These are phyloP conservation scores for Cladosporium velox DNA, from an alignment of 2,329 filamentous ascomycete species.

Conservation along the genomic window DNA sequence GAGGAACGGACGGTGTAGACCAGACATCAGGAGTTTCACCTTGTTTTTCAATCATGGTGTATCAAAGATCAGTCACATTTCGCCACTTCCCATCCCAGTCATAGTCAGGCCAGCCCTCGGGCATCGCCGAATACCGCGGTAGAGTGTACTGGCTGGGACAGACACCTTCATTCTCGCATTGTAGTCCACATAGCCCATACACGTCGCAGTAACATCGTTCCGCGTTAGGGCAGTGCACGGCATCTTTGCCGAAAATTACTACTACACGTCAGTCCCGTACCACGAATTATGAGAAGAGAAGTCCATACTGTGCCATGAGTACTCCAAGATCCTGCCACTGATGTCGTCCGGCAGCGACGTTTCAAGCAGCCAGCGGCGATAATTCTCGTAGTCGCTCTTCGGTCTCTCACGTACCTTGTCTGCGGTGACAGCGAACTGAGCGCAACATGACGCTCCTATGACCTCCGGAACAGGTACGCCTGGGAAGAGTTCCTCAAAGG, in stretches of 20 bases:
- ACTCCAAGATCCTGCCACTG: slow-evolving; percentile 58
- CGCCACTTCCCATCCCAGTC: slow-evolving; percentile 52
- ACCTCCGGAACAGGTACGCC: slow-evolving; percentile 42
- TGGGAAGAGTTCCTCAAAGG: slow-evolving; percentile 54
- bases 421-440: slow-evolving; percentile 56
- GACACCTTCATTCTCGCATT: slow-evolving; percentile 44
- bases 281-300: too few relatives aligned
- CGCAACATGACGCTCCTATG: slow-evolving; percentile 56
- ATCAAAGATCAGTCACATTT: slow-evolving; percentile 10
- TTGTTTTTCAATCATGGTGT: not conserved
- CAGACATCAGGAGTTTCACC: not conserved
- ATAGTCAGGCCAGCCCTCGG: slow-evolving; percentile 61
- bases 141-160: slow-evolving; percentile 62
- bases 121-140: slow-evolving; percentile 59
- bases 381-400: slow-evolving; percentile 51
- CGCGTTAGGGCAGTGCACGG: slow-evolving; percentile 56
- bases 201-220: slow-evolving; percentile 67
- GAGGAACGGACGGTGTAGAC: not conserved
- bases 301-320: slow-evolving; percentile 61
- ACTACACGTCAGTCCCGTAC: not conserved
- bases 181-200: slow-evolving; percentile 61
- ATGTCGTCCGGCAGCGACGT: slow-evolving; percentile 52
- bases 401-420: slow-evolving; percentile 50
- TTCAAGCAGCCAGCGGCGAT: slow-evolving; percentile 51
- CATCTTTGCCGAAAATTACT: slow-evolving; percentile 15